These are phyloP conservation scores for Curvularia sp. DNA, from an alignment of 2,329 filamentous ascomycete species.

Conservation along the genomic window DNA sequence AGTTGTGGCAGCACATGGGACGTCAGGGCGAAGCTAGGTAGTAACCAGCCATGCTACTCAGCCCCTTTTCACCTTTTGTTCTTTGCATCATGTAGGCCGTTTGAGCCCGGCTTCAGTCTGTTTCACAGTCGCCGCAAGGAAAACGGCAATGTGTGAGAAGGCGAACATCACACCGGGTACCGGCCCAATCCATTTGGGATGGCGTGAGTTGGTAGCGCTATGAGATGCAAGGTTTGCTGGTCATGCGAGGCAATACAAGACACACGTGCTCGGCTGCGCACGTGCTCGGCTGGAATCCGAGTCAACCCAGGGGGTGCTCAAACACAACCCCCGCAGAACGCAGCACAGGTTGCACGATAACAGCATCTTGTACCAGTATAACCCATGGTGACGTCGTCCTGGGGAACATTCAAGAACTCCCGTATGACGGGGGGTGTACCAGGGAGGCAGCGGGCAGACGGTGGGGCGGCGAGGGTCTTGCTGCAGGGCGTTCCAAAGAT, in stretches of 20 bases:
- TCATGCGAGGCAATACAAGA: slow-evolving; percentile 5
- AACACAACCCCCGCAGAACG: background rate
- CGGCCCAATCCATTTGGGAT: background rate
- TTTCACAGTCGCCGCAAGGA: background rate
- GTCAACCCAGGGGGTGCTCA: background rate
- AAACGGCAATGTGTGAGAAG: background rate
- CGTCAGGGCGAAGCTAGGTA: background rate
- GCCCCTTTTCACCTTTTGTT: background rate
- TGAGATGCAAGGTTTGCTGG: slow-evolving; percentile 7
- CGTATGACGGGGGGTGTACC: background rate
- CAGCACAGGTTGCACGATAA: background rate
- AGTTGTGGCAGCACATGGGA: too few species aligned
- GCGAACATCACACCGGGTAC: background rate
- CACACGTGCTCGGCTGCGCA: slow-evolving; percentile 2
- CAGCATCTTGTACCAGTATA: background rate
- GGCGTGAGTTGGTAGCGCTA: background rate
- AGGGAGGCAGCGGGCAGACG: slow-evolving; percentile 3
- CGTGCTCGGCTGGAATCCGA: background rate
- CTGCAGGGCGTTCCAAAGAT: slow-evolving; percentile 13
- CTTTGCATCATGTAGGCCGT: background rate
- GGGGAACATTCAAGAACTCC: background rate
- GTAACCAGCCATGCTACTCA: background rate
- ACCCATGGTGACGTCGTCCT: background rate
- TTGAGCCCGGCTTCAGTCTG: background rate
- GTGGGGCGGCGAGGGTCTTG: slow-evolving; percentile 1